Conservation (phyloP, 2,329 filamentous ascomycete species). For the Fusarium tjaetaba region DNA sequence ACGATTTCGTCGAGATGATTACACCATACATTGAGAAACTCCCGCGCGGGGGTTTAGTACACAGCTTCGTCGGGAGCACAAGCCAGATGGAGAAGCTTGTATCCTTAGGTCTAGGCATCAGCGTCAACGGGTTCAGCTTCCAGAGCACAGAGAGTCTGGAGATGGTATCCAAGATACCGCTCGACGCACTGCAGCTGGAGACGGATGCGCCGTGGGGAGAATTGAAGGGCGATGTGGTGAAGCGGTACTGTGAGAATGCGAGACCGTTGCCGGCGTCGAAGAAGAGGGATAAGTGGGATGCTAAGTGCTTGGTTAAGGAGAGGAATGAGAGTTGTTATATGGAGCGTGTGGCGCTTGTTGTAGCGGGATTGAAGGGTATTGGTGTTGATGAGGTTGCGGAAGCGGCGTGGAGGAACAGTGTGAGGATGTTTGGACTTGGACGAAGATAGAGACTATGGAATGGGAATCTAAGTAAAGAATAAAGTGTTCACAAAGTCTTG, state of each 20-base stretch:
- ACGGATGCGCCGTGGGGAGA: constrained; percentile 45
- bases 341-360: constrained; percentile 56
- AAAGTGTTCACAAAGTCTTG: not conserved
- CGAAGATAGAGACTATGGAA: constrained; percentile 6
- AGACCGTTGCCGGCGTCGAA: constrained; percentile 52
- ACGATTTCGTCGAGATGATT: constrained; percentile 49
- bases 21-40: constrained; percentile 48
- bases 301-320: constrained; percentile 59
- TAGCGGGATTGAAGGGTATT: constrained; percentile 59
- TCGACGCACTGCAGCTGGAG: constrained; percentile 39
- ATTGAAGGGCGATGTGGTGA: constrained; percentile 46
- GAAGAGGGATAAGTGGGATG: constrained; percentile 61
- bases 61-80: constrained; percentile 41
- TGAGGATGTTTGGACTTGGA: constrained; percentile 46
- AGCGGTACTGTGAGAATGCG: constrained; percentile 53
- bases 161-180: constrained; percentile 40
- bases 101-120: constrained; percentile 37
- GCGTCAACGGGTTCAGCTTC: constrained; percentile 61
- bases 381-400: constrained; percentile 54
- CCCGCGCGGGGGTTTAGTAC: constrained; percentile 37
- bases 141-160: constrained; percentile 37
- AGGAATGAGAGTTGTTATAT: constrained; percentile 62
- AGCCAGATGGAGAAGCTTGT: constrained; percentile 42
- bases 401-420: constrained; percentile 51
- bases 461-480: not conserved